Conservation (phyloP, 1,284 basidiomycete genomes). For the Microbotryomycetes sp. region DNA sequence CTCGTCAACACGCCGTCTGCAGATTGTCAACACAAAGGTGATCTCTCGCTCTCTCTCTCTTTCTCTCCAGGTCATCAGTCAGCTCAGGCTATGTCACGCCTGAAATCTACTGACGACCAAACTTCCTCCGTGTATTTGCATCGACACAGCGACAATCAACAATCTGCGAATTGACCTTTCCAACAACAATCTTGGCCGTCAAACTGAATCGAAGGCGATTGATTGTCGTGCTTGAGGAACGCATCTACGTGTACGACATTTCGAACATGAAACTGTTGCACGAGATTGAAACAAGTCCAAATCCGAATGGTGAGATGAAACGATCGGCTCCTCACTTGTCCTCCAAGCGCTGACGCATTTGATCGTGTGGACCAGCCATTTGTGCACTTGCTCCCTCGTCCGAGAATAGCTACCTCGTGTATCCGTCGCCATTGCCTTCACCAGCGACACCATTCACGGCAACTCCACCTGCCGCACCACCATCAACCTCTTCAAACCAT, state of each 20-base stretch:
- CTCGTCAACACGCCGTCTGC: conserved; percentile 74
- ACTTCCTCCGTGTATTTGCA: neutral
- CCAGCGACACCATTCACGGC: conserved; percentile 57
- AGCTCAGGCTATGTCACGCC: too few species aligned
- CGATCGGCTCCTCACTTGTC: too few species aligned
- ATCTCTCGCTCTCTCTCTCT: conserved; percentile 23
- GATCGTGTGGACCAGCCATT: too few species aligned
- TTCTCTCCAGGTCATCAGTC: too few species aligned
- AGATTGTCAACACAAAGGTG: conserved; percentile 97
- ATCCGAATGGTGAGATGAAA: conserved; percentile 73
- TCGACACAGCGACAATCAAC: conserved; percentile 80
- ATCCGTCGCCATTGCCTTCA: conserved; percentile 87
- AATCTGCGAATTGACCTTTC: conserved; percentile 97
- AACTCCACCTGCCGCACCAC: conserved; percentile 45
- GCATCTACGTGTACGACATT: conserved; percentile 99
- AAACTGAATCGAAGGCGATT: conserved; percentile 95
- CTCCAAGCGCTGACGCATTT: too few species aligned
- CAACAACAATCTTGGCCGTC: conserved; percentile 88
- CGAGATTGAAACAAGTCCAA: conserved; percentile 93
- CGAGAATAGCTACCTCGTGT: conserved; percentile 92
- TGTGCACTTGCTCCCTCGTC: conserved; percentile 91
- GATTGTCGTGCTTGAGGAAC: conserved; percentile 87
- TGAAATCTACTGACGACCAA: neutral
- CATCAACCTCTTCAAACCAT: conserved; percentile 47
- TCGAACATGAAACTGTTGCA: conserved; percentile 96